Evolutionary conservation across 768 basidiomycete species (phyloP), one percentile per base, ranked within the genome.

Genomic region (Auricularia sp.): DNA sequence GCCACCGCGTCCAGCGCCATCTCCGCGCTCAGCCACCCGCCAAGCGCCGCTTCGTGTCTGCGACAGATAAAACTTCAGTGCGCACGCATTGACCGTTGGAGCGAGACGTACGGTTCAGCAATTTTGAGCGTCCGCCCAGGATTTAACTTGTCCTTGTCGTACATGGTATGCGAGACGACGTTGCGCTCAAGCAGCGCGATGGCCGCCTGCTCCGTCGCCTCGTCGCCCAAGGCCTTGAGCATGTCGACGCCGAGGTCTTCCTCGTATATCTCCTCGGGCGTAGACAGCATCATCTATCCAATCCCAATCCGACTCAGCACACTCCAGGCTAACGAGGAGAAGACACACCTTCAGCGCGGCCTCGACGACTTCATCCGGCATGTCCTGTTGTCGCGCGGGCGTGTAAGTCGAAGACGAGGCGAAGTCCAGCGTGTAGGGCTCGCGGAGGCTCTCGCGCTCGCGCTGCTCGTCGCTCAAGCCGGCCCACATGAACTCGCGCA

Each of bases 51-150:
- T 68, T 84, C 81, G 73, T 93, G 88, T 33, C 89, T 90, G 68
- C 62, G 36, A 44, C 29, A 29, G 29, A 53, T 21, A 39, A 43
- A 51, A 44, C 51, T 14, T 44, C 42, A 12, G 62, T 62, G 64
- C 58, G 60, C 23, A 42, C 29, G 39, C 66, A 64, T 39, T 3
- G 10, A 61, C 56, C 54, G 3, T 61, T 21, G 51, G 47, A 36
- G n/a, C 8, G 4, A 56, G 39, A 70, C 78, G 21, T 64, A 83
- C 91, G 75, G 73, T 68, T 93, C 92, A 14, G 90, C 90, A 61
- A 92, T 87, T 71, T 87, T 90, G 62, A 90, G 74, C 62, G 81
- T 83, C 62, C 91, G 81, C 35, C 92, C 92, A 7, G 91, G 91
- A 64, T 78, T 84, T 54, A 78, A 74, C 71, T 85, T 86, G 62